These are phyloP conservation scores for Nakazawaea populi DNA, from an alignment of 805 yeast genomes.

Conservation along the genomic window DNA sequence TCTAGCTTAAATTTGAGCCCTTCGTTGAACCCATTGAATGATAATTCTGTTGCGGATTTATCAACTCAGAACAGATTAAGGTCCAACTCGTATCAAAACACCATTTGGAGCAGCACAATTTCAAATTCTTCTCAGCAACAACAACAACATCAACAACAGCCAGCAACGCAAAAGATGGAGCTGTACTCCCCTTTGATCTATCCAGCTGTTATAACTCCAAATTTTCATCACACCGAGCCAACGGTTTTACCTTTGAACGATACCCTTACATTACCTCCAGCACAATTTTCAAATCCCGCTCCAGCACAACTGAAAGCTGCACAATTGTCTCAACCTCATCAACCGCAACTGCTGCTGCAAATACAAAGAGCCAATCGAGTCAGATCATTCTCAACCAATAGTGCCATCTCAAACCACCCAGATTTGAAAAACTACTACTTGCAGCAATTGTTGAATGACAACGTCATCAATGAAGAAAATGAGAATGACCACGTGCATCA, in stretches of 20 bases:
- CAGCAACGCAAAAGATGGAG: not conserved
- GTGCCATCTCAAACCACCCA: slow-evolving; percentile 19
- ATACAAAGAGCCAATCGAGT: slow-evolving; percentile 25
- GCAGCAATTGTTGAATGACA: slow-evolving; percentile 11
- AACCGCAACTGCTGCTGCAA: slow-evolving; percentile 16
- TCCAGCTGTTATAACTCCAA: slow-evolving; percentile 6
- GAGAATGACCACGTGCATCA: not conserved
- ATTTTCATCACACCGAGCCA: slow-evolving; percentile 3
- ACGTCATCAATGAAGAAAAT: slow-evolving; percentile 2
- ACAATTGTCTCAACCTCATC: slow-evolving; percentile 8
- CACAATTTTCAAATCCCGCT: slow-evolving; percentile 11
- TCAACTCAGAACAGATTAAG: slow-evolving; percentile 34
- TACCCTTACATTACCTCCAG: not conserved
- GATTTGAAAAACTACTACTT: slow-evolving; percentile 36
- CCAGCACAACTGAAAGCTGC: slow-evolving; percentile 5
- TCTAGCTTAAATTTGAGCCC: slow-evolving; percentile 18
- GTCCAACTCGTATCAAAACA: slow-evolving; percentile 49
- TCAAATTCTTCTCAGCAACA: slow-evolving; percentile 4
- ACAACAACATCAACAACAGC: not conserved
- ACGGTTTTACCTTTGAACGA: not conserved
- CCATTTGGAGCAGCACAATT: slow-evolving; percentile 55
- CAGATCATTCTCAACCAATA: slow-evolving; percentile 46
- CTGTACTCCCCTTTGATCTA: slow-evolving; percentile 3
- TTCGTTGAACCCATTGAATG: slow-evolving; percentile 20
- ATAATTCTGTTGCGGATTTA: not conserved